A percentile compares a stretch with the other conserved stretches of the same genome.
These are phyloP conservation scores for Exophiala sideris DNA, from an alignment of 2,329 filamentous ascomycete species.

Conservation along the genomic window DNA sequence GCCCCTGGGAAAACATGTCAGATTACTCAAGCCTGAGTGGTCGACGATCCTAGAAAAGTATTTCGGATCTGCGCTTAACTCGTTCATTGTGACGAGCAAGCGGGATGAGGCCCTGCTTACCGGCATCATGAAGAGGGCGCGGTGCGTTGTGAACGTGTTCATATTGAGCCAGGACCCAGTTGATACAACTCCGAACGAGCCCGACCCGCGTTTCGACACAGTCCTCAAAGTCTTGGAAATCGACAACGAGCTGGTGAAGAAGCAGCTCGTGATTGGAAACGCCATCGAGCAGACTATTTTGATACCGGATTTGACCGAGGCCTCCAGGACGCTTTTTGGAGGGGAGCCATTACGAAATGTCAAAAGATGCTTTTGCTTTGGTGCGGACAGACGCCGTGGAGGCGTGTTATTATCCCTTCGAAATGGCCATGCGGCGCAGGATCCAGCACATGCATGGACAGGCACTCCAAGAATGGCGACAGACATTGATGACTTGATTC, in stretches of 20 bases:
- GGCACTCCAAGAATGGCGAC: constrained; percentile 72
- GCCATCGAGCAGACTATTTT: constrained; percentile 81
- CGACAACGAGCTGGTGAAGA: constrained; percentile 72
- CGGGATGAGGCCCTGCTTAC: constrained; percentile 69
- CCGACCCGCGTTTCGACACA: constrained; percentile 69
- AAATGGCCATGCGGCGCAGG: constrained; percentile 48
- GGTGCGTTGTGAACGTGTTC: constrained; percentile 57
- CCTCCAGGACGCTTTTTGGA: constrained; percentile 59
- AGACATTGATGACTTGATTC: constrained; percentile 66
- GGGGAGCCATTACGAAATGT: constrained; percentile 61
- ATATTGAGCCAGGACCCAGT: constrained; percentile 59
- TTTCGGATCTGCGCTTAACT: constrained; percentile 66
- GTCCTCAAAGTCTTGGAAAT: constrained; percentile 76
- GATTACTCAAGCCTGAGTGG: constrained; percentile 77
- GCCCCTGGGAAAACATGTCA: constrained; percentile 75
- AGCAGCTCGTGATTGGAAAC: constrained; percentile 79
- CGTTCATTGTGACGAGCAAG: constrained; percentile 78
- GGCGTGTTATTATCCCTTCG: constrained; percentile 59
- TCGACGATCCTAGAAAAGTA: constrained; percentile 74
- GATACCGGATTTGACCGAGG: constrained; percentile 65
- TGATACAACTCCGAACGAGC: constrained; percentile 67
- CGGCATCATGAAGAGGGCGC: constrained; percentile 57
- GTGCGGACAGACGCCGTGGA: constrained; percentile 60
- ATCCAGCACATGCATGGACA: constrained; percentile 52
- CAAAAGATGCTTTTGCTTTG: constrained; percentile 61